Evolutionary conservation across 371 early-diverging fungal genomes (phyloP), one percentile per base, ranked within the genome.

Genomic region (Batkoa obscura): DNA sequence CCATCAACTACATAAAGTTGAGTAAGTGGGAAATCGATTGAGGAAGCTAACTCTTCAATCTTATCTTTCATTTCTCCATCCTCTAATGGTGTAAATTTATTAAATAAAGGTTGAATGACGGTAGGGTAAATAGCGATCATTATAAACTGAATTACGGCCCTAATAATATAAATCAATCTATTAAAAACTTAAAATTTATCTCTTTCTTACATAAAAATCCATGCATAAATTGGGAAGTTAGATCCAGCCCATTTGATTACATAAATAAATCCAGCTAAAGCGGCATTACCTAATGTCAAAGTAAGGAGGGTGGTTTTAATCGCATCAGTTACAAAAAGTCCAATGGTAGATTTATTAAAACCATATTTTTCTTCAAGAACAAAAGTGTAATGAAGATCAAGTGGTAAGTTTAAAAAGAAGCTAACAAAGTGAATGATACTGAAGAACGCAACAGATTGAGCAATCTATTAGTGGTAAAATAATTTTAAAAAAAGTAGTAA

Each of bases 1-100:
- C 96, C 97, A 67, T 99, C 98, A 68, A 98, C 88, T 15, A 93
- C 84, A 59, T 86, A 92, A 17, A 99, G 73, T 66, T 96, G 92
- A 58, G 78, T 88, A 42, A 94, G 73, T n/a, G 95, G 92, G 69
- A 98, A 98, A 1, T 78, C 68, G 66, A 96, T 78, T 15, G 86
- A 78, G 33, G 75, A 69, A 2, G 96, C 94, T 49, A 99, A 69
- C 0, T 69, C 81, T 60, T 88, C 83, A 58, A 99, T 96, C 56
- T 78, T 78, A 4, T 66, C 72, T 56, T 86, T 84, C 31, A 99
- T 73, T 58, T 83, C 78, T 37, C 92, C 91, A 23, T 88, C 86
- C 15, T 81, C 80, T 31, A 99, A 73, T 5, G 93, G 86, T 0
- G 82, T 82, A 51, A 96, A 83, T 60, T 88, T 97, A 82, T 98